phyloP scores from a whole-genome alignment of 1,284 basidiomycete species.

The Melampsora americana region DNA sequence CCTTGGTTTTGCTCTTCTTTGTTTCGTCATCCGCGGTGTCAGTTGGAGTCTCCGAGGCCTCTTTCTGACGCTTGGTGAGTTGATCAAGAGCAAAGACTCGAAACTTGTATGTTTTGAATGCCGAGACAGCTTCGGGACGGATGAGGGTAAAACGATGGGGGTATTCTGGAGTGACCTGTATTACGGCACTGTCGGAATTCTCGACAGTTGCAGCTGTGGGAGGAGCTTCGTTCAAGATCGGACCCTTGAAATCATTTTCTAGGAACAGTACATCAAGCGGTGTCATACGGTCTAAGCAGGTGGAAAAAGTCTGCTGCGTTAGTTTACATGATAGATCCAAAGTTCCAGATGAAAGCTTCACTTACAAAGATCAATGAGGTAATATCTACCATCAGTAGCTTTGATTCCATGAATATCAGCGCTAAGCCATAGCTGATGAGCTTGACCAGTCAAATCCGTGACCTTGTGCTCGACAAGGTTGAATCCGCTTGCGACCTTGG shows the following conservation, averaged over 20 bases:
- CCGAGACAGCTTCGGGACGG: slow-evolving; percentile 27
- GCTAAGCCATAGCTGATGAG: slow-evolving; percentile 59
- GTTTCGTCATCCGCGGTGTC: background rate
- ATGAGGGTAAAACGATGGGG: slow-evolving; percentile 43
- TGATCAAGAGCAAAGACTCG: slow-evolving; percentile 33
- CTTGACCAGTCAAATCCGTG: slow-evolving; percentile 56
- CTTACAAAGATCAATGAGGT: slow-evolving; percentile 60
- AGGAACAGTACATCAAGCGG: slow-evolving; percentile 41
- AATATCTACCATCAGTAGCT: slow-evolving; percentile 61
- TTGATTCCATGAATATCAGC: slow-evolving; percentile 62
- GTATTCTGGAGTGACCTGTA: slow-evolving; percentile 19
- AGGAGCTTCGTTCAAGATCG: slow-evolving; percentile 34
- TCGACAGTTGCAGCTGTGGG: background rate
- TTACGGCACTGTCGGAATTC: background rate
- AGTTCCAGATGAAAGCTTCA: background rate
- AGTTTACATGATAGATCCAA: background rate
- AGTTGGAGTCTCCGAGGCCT: slow-evolving; percentile 13
- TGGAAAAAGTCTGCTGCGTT: background rate
- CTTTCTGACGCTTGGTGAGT: slow-evolving; percentile 26
- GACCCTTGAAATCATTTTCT: slow-evolving; percentile 40
- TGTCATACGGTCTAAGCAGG: slow-evolving; percentile 35
- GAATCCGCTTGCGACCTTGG: slow-evolving; percentile 58
- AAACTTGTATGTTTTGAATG: slow-evolving; percentile 40
- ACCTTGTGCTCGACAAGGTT: slow-evolving; percentile 60
- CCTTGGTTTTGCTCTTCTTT: slow-evolving; percentile 8